Percentiles rank a stretch among this genome's conserved stretches.
phyloP scores from a whole-genome alignment of 768 basidiomycete genomes.

The Phaeolepiota aurea region DNA sequence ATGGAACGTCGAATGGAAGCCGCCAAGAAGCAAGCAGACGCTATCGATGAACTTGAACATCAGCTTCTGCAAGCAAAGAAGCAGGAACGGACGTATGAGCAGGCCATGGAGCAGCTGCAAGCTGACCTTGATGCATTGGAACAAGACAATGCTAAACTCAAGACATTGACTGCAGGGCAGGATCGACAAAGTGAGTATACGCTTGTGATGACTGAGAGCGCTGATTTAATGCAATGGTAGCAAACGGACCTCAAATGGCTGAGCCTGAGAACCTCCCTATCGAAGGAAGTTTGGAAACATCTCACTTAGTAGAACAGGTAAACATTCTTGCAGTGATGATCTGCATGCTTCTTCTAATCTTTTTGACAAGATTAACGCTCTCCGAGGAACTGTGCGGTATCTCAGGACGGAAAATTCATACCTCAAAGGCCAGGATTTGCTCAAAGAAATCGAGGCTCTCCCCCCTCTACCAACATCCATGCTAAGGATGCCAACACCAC shows the following conservation, averaged over 20 bases:
- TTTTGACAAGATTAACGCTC: constrained; percentile 65
- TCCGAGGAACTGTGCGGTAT: constrained; percentile 88
- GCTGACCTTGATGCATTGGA: constrained; percentile 81
- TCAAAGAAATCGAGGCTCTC: constrained; percentile 72
- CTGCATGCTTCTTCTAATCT: constrained; percentile 2
- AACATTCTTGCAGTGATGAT: too few species aligned
- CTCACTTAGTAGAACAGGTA: constrained; percentile 85
- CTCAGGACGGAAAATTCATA: constrained; percentile 91
- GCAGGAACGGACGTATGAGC: constrained; percentile 85
- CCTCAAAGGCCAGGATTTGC: constrained; percentile 86
- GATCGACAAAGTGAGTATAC: constrained; percentile 59
- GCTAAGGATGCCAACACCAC: constrained; percentile 50
- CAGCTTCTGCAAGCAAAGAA: constrained; percentile 77
- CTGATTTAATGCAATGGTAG: constrained; percentile 11
- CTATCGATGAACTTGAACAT: constrained; percentile 70
- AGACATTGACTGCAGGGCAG: constrained; percentile 52
- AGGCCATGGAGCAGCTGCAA: constrained; percentile 90
- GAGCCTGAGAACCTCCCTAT: constrained; percentile 58
- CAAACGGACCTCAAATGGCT: constrained; percentile 37
- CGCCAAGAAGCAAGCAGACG: constrained; percentile 84
- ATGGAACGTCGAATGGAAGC: constrained; percentile 92
- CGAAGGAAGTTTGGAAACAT: constrained; percentile 81
- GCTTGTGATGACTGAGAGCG: constrained; percentile 1
- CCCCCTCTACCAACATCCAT: constrained; percentile 50
- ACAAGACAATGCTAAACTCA: constrained; percentile 82